phyloP scores from a whole-genome alignment of 352 stramenopile genomes.

The Blastocystis sp. region DNA sequence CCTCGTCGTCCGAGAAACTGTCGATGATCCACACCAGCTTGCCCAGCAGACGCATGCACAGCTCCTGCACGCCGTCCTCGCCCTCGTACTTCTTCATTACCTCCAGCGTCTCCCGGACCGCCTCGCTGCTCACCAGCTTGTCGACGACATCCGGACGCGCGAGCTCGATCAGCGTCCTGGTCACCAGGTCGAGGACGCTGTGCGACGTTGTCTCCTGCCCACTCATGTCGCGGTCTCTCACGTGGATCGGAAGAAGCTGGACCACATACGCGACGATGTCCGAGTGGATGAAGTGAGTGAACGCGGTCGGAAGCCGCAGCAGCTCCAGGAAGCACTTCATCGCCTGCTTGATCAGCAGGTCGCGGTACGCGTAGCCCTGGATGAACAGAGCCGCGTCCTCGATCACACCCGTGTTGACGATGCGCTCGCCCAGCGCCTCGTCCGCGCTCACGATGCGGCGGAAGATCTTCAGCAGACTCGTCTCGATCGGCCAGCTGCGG shows the following conservation, averaged over 20 bases:
- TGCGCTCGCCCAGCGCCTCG: background rate
- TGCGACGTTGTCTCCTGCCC: background rate
- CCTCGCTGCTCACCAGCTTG: constrained; percentile 46
- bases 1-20: constrained; percentile 38
- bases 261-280: constrained; percentile 44
- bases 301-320: background rate
- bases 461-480: constrained; percentile 54
- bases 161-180: constrained; percentile 25
- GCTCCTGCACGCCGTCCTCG: constrained; percentile 31
- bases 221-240: background rate
- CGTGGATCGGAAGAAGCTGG: constrained; percentile 41
- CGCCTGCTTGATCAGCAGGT: constrained; percentile 40
- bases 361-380: constrained; percentile 30
- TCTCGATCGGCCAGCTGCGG: constrained; percentile 40
- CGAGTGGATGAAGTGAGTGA: constrained; percentile 39
- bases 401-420: constrained; percentile 53
- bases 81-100: constrained; percentile 61
- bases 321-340: constrained; percentile 48
- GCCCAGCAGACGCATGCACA: constrained; percentile 42
- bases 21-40: constrained; percentile 57
- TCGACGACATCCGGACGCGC: constrained; percentile 27
- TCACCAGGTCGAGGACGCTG: constrained; percentile 13
- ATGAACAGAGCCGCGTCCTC: constrained; percentile 47
- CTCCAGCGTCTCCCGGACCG: constrained; percentile 17
- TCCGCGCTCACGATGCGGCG: background rate